These are phyloP conservation scores for Penicillium sclerotigenum DNA, from an alignment of 2,329 filamentous ascomycete genomes.

Conservation along the genomic window DNA sequence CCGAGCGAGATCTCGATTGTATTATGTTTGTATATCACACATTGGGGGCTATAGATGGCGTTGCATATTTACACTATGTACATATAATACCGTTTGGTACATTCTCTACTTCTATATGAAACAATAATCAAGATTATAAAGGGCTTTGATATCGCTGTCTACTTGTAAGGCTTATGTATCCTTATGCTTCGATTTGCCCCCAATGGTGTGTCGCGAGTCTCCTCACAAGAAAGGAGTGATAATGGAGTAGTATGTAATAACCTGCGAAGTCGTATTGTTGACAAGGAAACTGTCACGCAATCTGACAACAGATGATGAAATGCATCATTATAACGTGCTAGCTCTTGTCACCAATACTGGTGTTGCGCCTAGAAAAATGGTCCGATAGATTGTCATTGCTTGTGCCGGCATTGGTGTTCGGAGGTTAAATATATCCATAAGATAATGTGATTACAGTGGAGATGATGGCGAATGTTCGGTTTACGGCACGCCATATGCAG, in stretches of 20 bases:
- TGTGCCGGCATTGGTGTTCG: background rate
- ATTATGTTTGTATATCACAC: slow-evolving; percentile 20
- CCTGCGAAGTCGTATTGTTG: background rate
- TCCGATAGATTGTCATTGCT: background rate
- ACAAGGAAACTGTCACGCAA: slow-evolving; percentile 14
- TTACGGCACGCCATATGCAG: background rate
- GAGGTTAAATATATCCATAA: background rate
- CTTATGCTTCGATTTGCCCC: background rate
- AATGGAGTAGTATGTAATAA: background rate
- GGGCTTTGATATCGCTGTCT: background rate
- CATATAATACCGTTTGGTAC: slow-evolving; percentile 12
- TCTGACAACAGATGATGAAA: slow-evolving; percentile 15
- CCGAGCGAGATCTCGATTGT: slow-evolving; percentile 5
- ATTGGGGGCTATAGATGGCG: slow-evolving; percentile 16
- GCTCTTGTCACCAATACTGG: background rate
- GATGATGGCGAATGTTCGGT: slow-evolving; percentile 22
- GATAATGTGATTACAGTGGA: slow-evolving; percentile 13
- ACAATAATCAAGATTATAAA: background rate
- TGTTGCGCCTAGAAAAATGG: background rate
- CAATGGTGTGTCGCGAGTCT: too few species aligned
- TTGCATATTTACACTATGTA: slow-evolving; percentile 16
- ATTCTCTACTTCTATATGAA: slow-evolving; percentile 8
- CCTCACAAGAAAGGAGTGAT: too few species aligned
- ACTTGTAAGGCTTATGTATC: background rate
- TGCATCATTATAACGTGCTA: background rate